A percentile compares a stretch with the other conserved stretches of the same genome.
phyloP scores from a whole-genome alignment of 129 eudicot species.

The Centella asiatica region DNA sequence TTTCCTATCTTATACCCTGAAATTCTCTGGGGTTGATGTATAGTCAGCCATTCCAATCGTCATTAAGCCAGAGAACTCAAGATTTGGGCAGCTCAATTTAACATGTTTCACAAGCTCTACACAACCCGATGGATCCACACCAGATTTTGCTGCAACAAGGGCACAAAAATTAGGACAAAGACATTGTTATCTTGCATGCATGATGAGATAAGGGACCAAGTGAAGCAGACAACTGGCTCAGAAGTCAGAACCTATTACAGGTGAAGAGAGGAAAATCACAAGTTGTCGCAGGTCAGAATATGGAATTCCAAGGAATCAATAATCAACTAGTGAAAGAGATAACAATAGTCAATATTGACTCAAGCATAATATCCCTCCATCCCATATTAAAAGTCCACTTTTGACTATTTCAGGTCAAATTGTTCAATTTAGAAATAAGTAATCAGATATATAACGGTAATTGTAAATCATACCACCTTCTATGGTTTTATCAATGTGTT shows the following conservation, averaged over 20 bases:
- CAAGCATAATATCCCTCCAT: too few relatives aligned
- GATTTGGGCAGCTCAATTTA: conserved; percentile 58
- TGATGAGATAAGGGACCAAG: neutral
- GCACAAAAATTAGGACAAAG: neutral
- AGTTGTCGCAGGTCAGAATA: neutral
- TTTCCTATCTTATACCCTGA: conserved; percentile 34
- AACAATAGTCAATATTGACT: neutral
- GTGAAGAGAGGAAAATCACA: neutral
- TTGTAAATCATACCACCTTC: too few relatives aligned
- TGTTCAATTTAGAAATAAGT: too few relatives aligned
- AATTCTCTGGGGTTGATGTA: conserved; percentile 89
- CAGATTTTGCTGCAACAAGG: conserved; percentile 69
- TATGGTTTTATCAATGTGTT: too few relatives aligned
- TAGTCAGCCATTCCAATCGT: conserved; percentile 96
- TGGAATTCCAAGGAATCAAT: neutral
- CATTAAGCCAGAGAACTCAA: conserved; percentile 91
- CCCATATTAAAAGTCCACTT: too few relatives aligned
- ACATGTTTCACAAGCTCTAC: conserved; percentile 78
- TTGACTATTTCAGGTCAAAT: too few relatives aligned
- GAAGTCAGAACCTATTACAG: neutral
- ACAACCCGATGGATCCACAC: conserved; percentile 71
- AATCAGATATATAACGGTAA: too few relatives aligned
- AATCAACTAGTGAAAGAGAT: neutral
- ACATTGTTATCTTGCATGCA: neutral
- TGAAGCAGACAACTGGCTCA: neutral